phyloP scores from a whole-genome alignment of 1,284 basidiomycete species.

The Jaminaea rosea region DNA sequence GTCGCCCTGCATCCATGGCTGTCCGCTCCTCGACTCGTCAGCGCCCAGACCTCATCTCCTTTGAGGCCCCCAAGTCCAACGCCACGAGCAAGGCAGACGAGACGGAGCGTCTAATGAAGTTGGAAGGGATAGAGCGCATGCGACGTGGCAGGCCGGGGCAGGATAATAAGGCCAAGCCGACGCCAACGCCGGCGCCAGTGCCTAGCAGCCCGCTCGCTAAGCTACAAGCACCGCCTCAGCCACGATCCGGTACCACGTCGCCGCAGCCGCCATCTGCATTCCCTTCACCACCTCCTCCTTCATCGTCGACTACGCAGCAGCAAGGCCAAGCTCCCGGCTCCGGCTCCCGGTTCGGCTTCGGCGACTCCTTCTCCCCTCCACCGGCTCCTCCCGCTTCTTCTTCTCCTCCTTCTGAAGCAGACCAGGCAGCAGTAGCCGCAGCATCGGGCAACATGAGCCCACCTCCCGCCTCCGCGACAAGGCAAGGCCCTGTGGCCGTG shows the following conservation, averaged over 20 bases:
- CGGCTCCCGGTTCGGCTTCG: too few relatives aligned
- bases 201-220: background rate
- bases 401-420: background rate
- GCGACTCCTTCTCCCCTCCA: slow-evolving; percentile 1
- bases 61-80: slow-evolving; percentile 15
- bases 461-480: background rate
- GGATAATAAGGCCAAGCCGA: background rate
- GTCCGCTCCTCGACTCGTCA: too few relatives aligned
- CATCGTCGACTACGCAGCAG: background rate
- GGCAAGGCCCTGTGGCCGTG: background rate
- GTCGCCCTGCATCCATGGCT: too few relatives aligned
- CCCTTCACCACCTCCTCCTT: too few relatives aligned
- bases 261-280: too few relatives aligned
- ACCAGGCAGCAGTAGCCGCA: background rate
- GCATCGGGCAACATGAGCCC: background rate
- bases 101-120: slow-evolving; percentile 19
- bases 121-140: slow-evolving; percentile 46
- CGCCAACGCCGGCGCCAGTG: background rate
- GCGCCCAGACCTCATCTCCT: slow-evolving; percentile 1
- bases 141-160: slow-evolving; percentile 44
- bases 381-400: background rate
- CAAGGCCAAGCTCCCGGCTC: too few relatives aligned
- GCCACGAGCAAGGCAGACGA: slow-evolving; percentile 22
- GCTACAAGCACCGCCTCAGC: background rate
- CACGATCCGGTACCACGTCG: too few relatives aligned